phyloP scores from a whole-genome alignment of 2,329 filamentous ascomycete genomes.

The Alternaria alternata region DNA sequence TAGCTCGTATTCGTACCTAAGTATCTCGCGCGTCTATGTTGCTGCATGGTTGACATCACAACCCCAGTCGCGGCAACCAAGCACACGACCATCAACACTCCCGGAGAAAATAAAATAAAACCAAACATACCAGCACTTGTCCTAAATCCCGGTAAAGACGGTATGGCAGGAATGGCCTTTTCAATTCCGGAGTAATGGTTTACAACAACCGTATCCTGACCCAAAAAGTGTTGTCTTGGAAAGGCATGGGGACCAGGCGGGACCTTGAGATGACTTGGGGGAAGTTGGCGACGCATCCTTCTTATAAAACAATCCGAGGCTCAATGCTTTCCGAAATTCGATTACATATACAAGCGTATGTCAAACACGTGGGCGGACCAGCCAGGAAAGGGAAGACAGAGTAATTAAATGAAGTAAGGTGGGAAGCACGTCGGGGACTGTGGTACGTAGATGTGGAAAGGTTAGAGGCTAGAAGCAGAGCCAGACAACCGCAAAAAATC shows the following conservation, averaged over 20 bases:
- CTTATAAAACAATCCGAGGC: conserved; percentile 14
- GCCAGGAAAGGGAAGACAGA: conserved; percentile 22
- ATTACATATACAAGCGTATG: conserved; percentile 31
- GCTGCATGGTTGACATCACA: conserved; percentile 5
- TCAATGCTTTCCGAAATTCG: not conserved
- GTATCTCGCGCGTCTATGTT: not conserved
- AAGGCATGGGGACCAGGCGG: conserved; percentile 40
- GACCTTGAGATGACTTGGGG: conserved; percentile 47
- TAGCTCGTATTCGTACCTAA: conserved; percentile 16
- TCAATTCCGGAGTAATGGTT: conserved; percentile 47
- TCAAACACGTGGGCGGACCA: conserved; percentile 25
- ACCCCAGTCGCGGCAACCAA: conserved; percentile 16
- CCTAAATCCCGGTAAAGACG: conserved; percentile 47
- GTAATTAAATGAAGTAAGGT: conserved; percentile 26
- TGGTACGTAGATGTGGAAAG: conserved; percentile 1
- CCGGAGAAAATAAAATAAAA: conserved; percentile 17
- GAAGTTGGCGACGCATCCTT: conserved; percentile 45
- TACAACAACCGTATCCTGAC: conserved; percentile 39
- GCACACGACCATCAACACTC: conserved; percentile 30
- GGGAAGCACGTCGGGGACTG: conserved; percentile 1
- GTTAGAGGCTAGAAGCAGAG: conserved; percentile 10
- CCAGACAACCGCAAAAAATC: conserved; percentile 19
- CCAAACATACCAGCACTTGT: conserved; percentile 50
- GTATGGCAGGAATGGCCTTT: conserved; percentile 49
- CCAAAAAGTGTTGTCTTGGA: conserved; percentile 39